Percentiles rank a stretch among this genome's conserved stretches.
These are phyloP conservation scores for Poa annua DNA, from an alignment of 176 grass and related monocot genomes.

Conservation along the genomic window DNA sequence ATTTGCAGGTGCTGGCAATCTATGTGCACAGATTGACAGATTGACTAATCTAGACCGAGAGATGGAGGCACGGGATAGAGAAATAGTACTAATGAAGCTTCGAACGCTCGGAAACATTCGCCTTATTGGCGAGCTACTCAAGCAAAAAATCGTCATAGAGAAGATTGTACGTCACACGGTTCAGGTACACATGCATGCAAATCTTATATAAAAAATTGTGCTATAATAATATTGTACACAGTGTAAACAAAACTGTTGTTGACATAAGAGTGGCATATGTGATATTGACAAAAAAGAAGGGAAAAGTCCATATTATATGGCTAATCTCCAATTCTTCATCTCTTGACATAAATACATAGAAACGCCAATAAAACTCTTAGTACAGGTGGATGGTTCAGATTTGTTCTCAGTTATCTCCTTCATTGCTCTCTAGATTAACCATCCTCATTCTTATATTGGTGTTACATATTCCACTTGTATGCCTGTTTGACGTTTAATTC, in stretches of 20 bases:
- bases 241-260: too few relatives aligned
- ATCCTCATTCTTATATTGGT: not conserved
- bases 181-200: conserved; percentile 44
- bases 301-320: not conserved
- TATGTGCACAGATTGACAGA: conserved; percentile 39
- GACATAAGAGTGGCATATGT: too few relatives aligned
- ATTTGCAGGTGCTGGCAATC: conserved; percentile 47
- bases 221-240: too few relatives aligned
- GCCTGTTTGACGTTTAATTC: not conserved
- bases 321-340: not conserved
- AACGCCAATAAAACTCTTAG: not conserved
- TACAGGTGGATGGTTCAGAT: not conserved
- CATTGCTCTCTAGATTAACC: not conserved
- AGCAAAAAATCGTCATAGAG: conserved; percentile 52
- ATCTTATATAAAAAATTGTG: not conserved
- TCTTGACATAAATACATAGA: not conserved
- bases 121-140: conserved; percentile 53
- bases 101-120: conserved; percentile 54
- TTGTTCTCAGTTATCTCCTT: not conserved
- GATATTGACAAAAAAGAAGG: not conserved
- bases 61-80: conserved; percentile 43
- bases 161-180: conserved; percentile 59
- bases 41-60: conserved; percentile 47
- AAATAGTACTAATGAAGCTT: conserved; percentile 47
- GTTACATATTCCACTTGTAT: not conserved